Evolutionary conservation across 345 rosid genomes (phyloP).

Genomic region (Populus deltoides): DNA sequence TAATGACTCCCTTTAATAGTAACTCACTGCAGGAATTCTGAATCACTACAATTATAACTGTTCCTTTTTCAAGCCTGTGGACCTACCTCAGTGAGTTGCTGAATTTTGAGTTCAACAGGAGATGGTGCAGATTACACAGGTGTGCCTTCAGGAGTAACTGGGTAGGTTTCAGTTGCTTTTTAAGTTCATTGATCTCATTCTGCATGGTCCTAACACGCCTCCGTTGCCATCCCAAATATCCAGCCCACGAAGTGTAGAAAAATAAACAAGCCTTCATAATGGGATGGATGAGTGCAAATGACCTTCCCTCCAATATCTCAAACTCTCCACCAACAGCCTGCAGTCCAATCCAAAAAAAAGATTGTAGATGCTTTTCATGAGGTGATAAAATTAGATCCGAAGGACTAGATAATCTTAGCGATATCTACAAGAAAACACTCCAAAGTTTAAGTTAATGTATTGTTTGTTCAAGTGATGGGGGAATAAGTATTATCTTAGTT

Average conservation of each 20-base stretch:
- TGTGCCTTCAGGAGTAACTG: constrained; percentile 60
- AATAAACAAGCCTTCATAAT: constrained; percentile 64
- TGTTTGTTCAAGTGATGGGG: too few relatives aligned
- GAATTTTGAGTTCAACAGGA: constrained; percentile 49
- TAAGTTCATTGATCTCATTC: constrained; percentile 61
- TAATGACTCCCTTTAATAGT: not conserved
- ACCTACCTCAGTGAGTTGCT: constrained; percentile 59
- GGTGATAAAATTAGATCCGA: too few relatives aligned
- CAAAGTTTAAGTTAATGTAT: too few relatives aligned
- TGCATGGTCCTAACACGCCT: constrained; percentile 75
- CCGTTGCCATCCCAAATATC: constrained; percentile 98
- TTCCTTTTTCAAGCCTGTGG: not conserved
- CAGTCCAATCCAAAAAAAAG: not conserved
- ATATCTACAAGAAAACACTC: too few relatives aligned
- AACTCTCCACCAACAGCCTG: constrained; percentile 80
- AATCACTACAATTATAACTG: not conserved
- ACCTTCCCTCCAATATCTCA: constrained; percentile 83
- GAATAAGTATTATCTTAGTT: too few relatives aligned
- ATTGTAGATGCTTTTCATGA: too few relatives aligned
- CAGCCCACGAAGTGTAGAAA: constrained; percentile 59
- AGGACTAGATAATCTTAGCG: accelerated
- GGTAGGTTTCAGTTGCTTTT: constrained; percentile 68
- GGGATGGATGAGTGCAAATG: constrained; percentile 70
- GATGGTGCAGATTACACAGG: constrained; percentile 53
- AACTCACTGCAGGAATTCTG: not conserved